Percentiles rank a stretch among this genome's conserved stretches.
These are phyloP conservation scores for Boletus coccyginus DNA, from an alignment of 768 basidiomycete species.

Conservation along the genomic window DNA sequence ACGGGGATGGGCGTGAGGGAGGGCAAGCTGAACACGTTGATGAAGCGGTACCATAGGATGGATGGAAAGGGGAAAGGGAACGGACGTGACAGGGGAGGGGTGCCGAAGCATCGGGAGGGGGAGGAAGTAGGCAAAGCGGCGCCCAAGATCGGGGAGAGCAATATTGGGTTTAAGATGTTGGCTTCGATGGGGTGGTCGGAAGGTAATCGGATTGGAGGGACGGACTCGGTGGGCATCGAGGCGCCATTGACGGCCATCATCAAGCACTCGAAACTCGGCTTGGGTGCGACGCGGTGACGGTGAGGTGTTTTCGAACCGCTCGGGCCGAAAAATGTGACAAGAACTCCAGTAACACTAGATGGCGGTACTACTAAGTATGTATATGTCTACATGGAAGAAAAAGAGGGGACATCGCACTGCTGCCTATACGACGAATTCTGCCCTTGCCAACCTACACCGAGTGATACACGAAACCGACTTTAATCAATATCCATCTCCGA, in stretches of 20 bases:
- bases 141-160: conserved; percentile 74
- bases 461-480: neutral
- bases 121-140: conserved; percentile 88
- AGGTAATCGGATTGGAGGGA: conserved; percentile 71
- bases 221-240: conserved; percentile 56
- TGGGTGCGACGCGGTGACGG: conserved; percentile 55
- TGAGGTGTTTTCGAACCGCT: neutral
- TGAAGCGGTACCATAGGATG: conserved; percentile 25
- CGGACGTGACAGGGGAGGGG: conserved; percentile 15
- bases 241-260: conserved; percentile 80
- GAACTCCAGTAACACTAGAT: too few relatives aligned
- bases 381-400: too few relatives aligned
- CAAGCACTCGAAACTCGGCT: conserved; percentile 80
- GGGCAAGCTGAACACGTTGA: conserved; percentile 49
- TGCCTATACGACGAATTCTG: neutral
- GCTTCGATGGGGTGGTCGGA: conserved; percentile 91
- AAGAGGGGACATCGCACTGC: neutral
- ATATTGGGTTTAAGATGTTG: conserved; percentile 86
- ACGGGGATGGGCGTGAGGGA: conserved; percentile 59
- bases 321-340: too few relatives aligned
- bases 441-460: neutral
- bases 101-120: conserved; percentile 69
- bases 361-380: too few relatives aligned
- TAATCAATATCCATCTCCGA: conserved; percentile 88
- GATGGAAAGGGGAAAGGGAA: conserved; percentile 19